A percentile compares a stretch with the other conserved stretches of the same genome.
phyloP scores from a whole-genome alignment of 2,329 filamentous ascomycete species.

The Ciborinia camelliae region DNA sequence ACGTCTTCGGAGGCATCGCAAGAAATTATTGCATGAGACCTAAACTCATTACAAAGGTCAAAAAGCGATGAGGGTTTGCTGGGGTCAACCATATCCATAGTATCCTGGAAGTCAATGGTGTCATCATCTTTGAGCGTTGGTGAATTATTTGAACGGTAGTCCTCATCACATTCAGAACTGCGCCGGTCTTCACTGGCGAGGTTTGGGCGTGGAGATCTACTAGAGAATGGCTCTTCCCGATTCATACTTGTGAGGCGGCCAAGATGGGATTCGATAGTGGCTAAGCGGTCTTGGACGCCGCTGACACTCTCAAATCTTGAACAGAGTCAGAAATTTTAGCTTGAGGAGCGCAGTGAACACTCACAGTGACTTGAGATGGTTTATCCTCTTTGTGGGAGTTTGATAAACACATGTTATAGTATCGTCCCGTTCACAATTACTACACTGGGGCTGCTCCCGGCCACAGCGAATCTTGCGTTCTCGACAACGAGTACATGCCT shows the following conservation, averaged over 20 bases:
- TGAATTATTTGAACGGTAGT: too few species aligned
- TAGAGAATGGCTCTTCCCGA: too few species aligned
- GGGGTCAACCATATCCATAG: too few species aligned
- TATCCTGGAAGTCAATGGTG: too few species aligned
- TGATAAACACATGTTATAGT: slow-evolving; percentile 20
- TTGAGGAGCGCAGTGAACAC: background rate
- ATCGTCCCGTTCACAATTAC: slow-evolving; percentile 18
- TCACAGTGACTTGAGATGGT: slow-evolving; percentile 19
- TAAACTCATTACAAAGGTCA: background rate
- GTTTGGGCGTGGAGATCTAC: too few species aligned
- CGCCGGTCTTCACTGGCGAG: too few species aligned
- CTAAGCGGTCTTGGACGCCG: slow-evolving; percentile 12
- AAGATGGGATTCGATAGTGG: slow-evolving; percentile 17
- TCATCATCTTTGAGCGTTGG: background rate
- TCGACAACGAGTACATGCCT: slow-evolving; percentile 18
- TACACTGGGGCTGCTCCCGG: slow-evolving; percentile 15
- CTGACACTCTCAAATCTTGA: slow-evolving; percentile 18
- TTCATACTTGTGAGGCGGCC: too few species aligned
- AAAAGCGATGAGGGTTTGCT: too few species aligned
- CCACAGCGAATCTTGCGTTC: slow-evolving; percentile 19
- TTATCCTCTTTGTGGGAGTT: slow-evolving; percentile 19
- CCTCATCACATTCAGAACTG: too few species aligned
- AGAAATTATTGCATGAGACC: background rate
- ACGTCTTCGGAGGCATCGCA: too few species aligned
- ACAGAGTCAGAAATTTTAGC: too few species aligned